Conservation (phyloP, 148 eudicot species). For the Nepenthes gracilis region DNA sequence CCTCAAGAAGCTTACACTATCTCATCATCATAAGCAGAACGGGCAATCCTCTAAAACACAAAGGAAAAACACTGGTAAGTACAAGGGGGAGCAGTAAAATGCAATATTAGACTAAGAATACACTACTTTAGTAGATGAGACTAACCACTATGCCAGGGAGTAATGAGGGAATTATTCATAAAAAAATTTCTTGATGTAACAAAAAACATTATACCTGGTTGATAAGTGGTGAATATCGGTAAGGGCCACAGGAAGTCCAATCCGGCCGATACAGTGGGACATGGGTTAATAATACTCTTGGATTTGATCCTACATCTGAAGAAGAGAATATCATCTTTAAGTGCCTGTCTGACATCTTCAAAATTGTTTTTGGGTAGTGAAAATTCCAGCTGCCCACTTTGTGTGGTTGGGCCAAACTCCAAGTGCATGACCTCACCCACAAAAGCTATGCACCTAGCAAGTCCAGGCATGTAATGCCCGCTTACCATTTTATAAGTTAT, state of each 20-base stretch:
- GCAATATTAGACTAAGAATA: not conserved
- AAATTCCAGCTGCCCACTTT: not conserved
- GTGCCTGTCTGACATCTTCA: not conserved
- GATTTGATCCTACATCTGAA: conserved; percentile 32
- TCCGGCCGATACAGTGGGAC: conserved; percentile 88
- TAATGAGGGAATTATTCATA: not conserved
- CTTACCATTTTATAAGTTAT: no score
- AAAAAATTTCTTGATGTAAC: not conserved
- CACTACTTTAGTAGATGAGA: not conserved
- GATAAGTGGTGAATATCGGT: conserved; percentile 66
- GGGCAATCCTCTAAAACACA: conserved; percentile 58
- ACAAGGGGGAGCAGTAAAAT: conserved; percentile 10
- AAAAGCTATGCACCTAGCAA: not conserved
- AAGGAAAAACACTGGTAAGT: conserved; percentile 24
- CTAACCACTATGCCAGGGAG: not conserved
- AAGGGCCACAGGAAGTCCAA: conserved; percentile 72
- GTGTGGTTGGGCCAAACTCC: no score
- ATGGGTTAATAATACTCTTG: conserved; percentile 78
- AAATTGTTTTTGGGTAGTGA: not conserved
- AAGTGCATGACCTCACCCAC: not conserved
- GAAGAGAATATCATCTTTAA: not conserved
- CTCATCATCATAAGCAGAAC: conserved; percentile 30
- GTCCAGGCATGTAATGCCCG: not conserved
- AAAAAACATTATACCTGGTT: conserved; percentile 51
- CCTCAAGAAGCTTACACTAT: conserved; percentile 41